Base-by-base conservation (phyloP, 148 eudicot genomes). In the Arctostaphylos glauca region DNA sequence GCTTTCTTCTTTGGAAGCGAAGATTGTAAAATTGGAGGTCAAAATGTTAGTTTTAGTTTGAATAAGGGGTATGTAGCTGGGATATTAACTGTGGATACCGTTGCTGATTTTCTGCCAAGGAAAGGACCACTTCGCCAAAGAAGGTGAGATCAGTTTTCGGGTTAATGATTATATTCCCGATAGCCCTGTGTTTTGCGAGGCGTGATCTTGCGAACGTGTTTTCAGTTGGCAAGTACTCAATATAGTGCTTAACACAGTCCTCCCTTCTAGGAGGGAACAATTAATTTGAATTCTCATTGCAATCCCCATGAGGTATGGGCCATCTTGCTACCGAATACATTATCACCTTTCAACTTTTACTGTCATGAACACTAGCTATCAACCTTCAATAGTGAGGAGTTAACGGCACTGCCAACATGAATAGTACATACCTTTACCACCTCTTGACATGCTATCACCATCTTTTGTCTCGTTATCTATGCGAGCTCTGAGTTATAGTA, bases 101-200 rank as follows among this genome's bases (percentile, higher is more conserved):
- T 93, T 8, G 97, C 98, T 80, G 98, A 96, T 88, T 96, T 93
- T 88, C 92, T 96, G 67, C 99, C 99, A 19, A 91, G 97, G 80
- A 96, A 93, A 89, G 99, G 98, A 81, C 95, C 95, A 13, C 87
- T 93, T 50, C 89, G 95, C 58, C 94, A 89, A 80, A 90, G 99
- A 90, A 96, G 99, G 99, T 94, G 76, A 82, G 78, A 80, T 81
- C 16, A 43, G 53, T 68, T 59, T 4, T 68, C 18, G 16, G 21
- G 66, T 73, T 53, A 23, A n/a, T 74, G 48, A 56, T 55, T 12
- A n/a, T 55, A 77, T 41, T 43, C 59, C 7, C 44, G 18, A 46
- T 2, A 79, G 16, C 48, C 48, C 43, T 15, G 4, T 74, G 56
- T 12, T 47, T 19, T 21, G 18, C 9, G 5, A 55, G 15, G 47